Conservation (phyloP, 306 rosid genomes). For the Styphnolobium japonicum region DNA sequence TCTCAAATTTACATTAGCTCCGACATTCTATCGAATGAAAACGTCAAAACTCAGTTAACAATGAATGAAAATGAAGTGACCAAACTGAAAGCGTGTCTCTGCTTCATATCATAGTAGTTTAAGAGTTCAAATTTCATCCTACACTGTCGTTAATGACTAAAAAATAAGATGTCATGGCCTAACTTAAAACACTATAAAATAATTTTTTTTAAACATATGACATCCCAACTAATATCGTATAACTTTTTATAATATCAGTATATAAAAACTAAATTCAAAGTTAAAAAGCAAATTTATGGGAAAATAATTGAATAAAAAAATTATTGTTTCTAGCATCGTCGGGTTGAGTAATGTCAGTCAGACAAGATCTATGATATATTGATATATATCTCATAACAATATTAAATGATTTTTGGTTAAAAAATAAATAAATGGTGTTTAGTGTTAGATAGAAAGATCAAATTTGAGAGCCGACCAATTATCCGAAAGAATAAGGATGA, state of each 20-base stretch:
- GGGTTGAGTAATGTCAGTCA: neutral
- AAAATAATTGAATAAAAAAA: neutral
- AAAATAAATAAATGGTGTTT: neutral
- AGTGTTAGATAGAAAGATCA: neutral
- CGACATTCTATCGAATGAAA: slow-evolving; percentile 37
- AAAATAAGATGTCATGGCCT: slow-evolving; percentile 11
- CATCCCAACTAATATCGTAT: slow-evolving; percentile 1
- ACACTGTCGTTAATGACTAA: neutral
- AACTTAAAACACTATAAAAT: neutral
- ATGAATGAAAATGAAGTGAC: neutral
- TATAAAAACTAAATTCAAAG: neutral
- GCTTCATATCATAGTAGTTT: neutral
- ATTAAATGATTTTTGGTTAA: neutral
- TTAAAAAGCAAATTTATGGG: neutral
- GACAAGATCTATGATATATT: neutral
- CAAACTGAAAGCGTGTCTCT: neutral
- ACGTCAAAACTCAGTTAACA: neutral
- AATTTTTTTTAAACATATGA: neutral
- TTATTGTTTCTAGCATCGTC: neutral
- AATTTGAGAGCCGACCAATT: slow-evolving; percentile 2
- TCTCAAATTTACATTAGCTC: slow-evolving; percentile 56
- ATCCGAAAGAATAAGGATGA: slow-evolving; percentile 20
- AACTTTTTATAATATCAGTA: neutral
- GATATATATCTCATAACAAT: slow-evolving; percentile 1
- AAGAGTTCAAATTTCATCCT: neutral